Conservation (phyloP, 257 asterid genomes). For the Fraxinus pennsylvanica region DNA sequence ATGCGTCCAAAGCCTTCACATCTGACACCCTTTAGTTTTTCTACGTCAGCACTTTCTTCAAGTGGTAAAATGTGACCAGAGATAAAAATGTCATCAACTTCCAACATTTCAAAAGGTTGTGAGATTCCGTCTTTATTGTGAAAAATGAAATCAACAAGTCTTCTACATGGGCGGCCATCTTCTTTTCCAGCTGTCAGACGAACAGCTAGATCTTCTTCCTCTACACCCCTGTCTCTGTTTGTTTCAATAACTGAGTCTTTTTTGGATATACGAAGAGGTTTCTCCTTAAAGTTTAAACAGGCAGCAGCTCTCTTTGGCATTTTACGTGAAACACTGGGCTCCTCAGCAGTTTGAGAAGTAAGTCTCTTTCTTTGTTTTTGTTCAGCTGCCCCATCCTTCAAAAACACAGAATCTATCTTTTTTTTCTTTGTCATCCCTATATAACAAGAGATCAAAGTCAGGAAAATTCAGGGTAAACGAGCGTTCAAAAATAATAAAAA, state of each 20-base stretch:
- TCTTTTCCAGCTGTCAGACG: slow-evolving; percentile 68
- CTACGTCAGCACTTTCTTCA: slow-evolving; percentile 59
- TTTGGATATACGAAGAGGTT: slow-evolving; percentile 42
- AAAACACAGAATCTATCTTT: slow-evolving; percentile 33
- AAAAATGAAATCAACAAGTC: slow-evolving; percentile 70
- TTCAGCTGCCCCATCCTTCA: slow-evolving; percentile 39
- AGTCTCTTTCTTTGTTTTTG: slow-evolving; percentile 52
- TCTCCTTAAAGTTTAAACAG: slow-evolving; percentile 73
- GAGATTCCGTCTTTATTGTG: slow-evolving; percentile 64
- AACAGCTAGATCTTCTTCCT: slow-evolving; percentile 77
- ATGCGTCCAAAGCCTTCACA: slow-evolving; percentile 92
- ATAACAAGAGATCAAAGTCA: slow-evolving; percentile 17
- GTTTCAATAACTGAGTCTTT: slow-evolving; percentile 58
- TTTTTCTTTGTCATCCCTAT: slow-evolving; percentile 40
- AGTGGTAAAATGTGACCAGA: slow-evolving; percentile 75
- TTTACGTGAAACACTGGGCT: slow-evolving; percentile 46
- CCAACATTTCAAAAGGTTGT: slow-evolving; percentile 86
- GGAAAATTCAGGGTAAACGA: neutral
- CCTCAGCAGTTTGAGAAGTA: slow-evolving; percentile 42
- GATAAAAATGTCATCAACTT: slow-evolving; percentile 70
- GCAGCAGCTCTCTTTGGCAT: slow-evolving; percentile 94
- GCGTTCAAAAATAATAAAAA: neutral
- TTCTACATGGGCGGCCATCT: slow-evolving; percentile 69
- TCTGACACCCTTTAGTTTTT: slow-evolving; percentile 57
- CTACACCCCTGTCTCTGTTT: slow-evolving; percentile 49